A percentile compares a stretch with the other conserved stretches of the same genome.
These are phyloP conservation scores for Clonostachys chloroleuca DNA, from an alignment of 2,329 filamentous ascomycete species.

Conservation along the genomic window DNA sequence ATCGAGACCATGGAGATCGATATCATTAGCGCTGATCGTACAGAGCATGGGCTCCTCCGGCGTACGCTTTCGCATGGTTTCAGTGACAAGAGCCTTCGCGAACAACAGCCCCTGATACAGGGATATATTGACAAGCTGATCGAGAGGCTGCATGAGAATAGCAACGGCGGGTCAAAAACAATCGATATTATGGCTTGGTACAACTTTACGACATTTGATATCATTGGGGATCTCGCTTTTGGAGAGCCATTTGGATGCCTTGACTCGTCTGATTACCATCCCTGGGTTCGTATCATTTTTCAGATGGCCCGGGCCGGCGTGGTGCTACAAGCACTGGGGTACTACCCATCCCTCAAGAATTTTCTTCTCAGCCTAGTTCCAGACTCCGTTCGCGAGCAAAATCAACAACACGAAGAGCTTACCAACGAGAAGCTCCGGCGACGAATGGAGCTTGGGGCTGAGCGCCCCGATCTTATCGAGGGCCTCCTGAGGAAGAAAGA, in stretches of 20 bases:
- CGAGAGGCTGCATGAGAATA: constrained; percentile 5
- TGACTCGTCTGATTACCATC: constrained; percentile 8
- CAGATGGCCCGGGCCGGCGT: background rate
- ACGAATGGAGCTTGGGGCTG: constrained; percentile 6
- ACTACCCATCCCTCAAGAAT: background rate
- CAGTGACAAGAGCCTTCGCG: constrained; percentile 16
- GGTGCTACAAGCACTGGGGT: background rate
- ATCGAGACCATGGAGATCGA: background rate
- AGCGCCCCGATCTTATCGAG: constrained; percentile 10
- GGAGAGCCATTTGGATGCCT: constrained; percentile 11
- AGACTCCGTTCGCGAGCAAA: constrained; percentile 1
- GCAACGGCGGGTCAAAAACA: background rate
- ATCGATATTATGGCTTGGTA: constrained; percentile 13
- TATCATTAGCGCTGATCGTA: background rate
- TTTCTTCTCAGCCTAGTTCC: constrained; percentile 5
- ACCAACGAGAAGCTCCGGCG: constrained; percentile 3
- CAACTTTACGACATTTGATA: constrained; percentile 7
- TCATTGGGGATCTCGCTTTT: constrained; percentile 12
- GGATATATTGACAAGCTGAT: constrained; percentile 17
- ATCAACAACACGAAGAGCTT: background rate
- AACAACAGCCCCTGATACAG: constrained; percentile 19
- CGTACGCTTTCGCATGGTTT: constrained; percentile 1
- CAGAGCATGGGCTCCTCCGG: background rate
- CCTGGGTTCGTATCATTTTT: constrained; percentile 5
- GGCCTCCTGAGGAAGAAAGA: constrained; percentile 8